These are phyloP conservation scores for Sclerotinia trifoliorum DNA, from an alignment of 2,329 filamentous ascomycete species.

Conservation along the genomic window DNA sequence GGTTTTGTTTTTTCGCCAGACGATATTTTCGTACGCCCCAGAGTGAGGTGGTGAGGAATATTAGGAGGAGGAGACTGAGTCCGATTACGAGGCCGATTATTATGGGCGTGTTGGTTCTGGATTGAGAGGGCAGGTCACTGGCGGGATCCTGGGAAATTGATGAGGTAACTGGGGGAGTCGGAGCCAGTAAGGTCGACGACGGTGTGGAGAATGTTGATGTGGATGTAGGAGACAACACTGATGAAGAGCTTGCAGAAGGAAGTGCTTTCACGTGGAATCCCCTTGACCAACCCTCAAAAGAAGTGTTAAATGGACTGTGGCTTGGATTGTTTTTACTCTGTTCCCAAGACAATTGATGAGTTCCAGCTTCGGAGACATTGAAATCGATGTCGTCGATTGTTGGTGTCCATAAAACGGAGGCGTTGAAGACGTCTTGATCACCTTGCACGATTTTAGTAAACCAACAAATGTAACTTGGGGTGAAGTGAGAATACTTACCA, in stretches of 20 bases:
- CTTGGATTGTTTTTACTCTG: background rate
- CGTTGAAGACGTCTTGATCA: background rate
- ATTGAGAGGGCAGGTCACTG: background rate
- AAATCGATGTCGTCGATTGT: constrained; percentile 6
- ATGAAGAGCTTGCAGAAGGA: background rate
- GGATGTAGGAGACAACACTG: background rate
- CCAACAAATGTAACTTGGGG: background rate
- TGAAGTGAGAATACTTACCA: background rate
- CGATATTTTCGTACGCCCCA: constrained; percentile 5
- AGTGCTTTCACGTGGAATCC: background rate
- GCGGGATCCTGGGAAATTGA: background rate
- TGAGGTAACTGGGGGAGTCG: background rate
- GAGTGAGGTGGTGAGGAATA: background rate
- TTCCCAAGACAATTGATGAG: constrained; percentile 3
- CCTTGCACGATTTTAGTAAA: background rate
- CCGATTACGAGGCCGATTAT: background rate
- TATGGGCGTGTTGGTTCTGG: background rate
- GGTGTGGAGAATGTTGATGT: background rate
- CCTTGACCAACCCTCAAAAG: background rate
- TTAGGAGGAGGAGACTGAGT: background rate
- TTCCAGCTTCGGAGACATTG: background rate
- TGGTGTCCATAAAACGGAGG: constrained; percentile 1
- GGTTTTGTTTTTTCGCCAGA: background rate
- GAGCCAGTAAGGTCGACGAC: background rate
- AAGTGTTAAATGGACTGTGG: background rate